A percentile compares a stretch with the other conserved stretches of the same genome.
phyloP scores from a whole-genome alignment of 1,284 basidiomycete species.

The Boletus smithii region DNA sequence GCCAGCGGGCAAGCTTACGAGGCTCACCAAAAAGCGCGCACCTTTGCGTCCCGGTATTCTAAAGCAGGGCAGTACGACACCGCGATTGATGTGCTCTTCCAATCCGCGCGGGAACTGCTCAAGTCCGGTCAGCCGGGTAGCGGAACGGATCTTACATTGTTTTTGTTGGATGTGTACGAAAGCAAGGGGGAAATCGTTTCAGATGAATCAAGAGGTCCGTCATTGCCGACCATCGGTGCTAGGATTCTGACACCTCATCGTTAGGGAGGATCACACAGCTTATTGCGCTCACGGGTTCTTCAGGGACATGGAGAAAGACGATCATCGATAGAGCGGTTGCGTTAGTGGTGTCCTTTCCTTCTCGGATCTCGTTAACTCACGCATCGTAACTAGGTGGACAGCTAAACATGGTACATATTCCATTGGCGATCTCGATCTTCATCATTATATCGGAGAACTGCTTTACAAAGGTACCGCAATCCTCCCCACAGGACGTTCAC shows the following conservation, averaged over 20 bases:
- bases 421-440: slow-evolving; percentile 80
- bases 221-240: not conserved
- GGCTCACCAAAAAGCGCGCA: slow-evolving; percentile 92
- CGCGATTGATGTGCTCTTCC: slow-evolving; percentile 86
- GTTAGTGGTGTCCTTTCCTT: slow-evolving; percentile 44
- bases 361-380: slow-evolving; percentile 11
- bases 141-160: slow-evolving; percentile 77
- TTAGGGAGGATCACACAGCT: slow-evolving; percentile 77
- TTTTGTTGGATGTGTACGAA: slow-evolving; percentile 80
- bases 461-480: slow-evolving; percentile 73
- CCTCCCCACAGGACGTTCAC: not conserved
- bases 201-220: slow-evolving; percentile 71
- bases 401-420: slow-evolving; percentile 72
- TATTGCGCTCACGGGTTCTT: slow-evolving; percentile 70
- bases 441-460: slow-evolving; percentile 85
- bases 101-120: slow-evolving; percentile 77
- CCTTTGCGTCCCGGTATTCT: slow-evolving; percentile 83
- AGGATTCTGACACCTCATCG: slow-evolving; percentile 8
- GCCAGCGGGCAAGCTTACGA: slow-evolving; percentile 73
- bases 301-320: slow-evolving; percentile 79
- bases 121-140: slow-evolving; percentile 86
- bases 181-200: slow-evolving; percentile 61
- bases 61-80: slow-evolving; percentile 76
- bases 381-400: slow-evolving; percentile 63
- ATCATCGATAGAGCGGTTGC: slow-evolving; percentile 74